Percentiles rank a stretch among this genome's conserved stretches.
Evolutionary conservation across 1,284 basidiomycete species (phyloP).

Genomic region (Ustilago sp.): DNA sequence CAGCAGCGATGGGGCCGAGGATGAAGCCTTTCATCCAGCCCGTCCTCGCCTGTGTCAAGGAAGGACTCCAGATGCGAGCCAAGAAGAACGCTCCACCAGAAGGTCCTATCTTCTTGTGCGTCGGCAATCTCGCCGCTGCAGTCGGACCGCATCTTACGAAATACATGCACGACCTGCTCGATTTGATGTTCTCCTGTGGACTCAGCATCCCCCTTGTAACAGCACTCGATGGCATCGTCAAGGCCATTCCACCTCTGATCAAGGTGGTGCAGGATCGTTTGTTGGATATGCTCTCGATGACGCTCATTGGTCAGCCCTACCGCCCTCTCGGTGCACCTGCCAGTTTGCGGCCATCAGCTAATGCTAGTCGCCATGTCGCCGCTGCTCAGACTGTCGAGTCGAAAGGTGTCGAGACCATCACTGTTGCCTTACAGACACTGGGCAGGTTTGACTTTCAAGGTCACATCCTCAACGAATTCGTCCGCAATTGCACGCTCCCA

Average conservation of each 20-base stretch:
- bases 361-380: conserved; percentile 43
- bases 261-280: conserved; percentile 87
- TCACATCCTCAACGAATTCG: conserved; percentile 95
- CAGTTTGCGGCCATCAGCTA: conserved; percentile 36
- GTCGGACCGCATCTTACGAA: conserved; percentile 97
- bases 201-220: conserved; percentile 88
- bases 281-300: conserved; percentile 62
- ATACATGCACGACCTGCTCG: conserved; percentile 93
- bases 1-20: conserved; percentile 88
- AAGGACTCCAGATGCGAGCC: conserved; percentile 84
- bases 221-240: conserved; percentile 87
- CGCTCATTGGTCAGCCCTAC: conserved; percentile 65
- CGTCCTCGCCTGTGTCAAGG: conserved; percentile 90
- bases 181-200: conserved; percentile 95
- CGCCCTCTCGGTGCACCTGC: conserved; percentile 61
- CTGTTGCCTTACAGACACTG: conserved; percentile 86
- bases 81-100: conserved; percentile 94
- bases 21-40: conserved; percentile 96
- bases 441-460: conserved; percentile 90
- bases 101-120: conserved; percentile 96
- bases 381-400: conserved; percentile 73
- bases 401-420: conserved; percentile 77
- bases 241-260: conserved; percentile 88
- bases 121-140: conserved; percentile 93
- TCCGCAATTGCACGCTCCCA: conserved; percentile 88